Conservation (phyloP, 2,329 filamentous ascomycete species). For the Penicillium hordei region DNA sequence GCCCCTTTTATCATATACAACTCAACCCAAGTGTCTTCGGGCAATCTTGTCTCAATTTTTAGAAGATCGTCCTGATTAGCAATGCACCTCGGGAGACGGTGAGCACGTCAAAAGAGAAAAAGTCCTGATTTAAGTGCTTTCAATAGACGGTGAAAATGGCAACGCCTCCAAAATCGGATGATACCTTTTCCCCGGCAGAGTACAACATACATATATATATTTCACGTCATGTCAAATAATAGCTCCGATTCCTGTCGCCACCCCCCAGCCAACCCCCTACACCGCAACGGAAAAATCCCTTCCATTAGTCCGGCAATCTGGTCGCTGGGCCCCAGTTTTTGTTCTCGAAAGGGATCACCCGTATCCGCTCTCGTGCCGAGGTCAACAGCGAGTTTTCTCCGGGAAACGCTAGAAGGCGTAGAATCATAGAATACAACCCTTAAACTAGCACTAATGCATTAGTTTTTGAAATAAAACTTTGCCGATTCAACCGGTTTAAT, state of each 20-base stretch:
- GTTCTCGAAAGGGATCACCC: constrained; percentile 12
- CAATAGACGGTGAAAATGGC: background rate
- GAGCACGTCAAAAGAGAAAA: background rate
- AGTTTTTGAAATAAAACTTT: background rate
- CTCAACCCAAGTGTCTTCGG: background rate
- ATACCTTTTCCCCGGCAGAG: background rate
- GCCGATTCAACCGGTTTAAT: constrained; percentile 1
- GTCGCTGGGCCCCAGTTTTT: constrained; percentile 7
- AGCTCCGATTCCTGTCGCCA: constrained; percentile 3
- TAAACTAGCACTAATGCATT: background rate
- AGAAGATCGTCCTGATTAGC: background rate
- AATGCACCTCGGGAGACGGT: background rate
- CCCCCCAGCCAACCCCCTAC: background rate
- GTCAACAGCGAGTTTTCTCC: background rate
- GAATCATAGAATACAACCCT: background rate
- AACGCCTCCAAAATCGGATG: background rate
- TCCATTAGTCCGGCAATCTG: constrained; percentile 13
- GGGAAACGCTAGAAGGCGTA: constrained; percentile 13
- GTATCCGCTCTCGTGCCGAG: constrained; percentile 14
- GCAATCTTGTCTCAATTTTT: background rate
- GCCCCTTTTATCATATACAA: background rate
- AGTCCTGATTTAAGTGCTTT: no score
- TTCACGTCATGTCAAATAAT: background rate
- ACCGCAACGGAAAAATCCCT: constrained; percentile 2
- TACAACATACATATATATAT: background rate